Conservation (phyloP, 139 green algal species). For the Desmodesmus armatus region DNA sequence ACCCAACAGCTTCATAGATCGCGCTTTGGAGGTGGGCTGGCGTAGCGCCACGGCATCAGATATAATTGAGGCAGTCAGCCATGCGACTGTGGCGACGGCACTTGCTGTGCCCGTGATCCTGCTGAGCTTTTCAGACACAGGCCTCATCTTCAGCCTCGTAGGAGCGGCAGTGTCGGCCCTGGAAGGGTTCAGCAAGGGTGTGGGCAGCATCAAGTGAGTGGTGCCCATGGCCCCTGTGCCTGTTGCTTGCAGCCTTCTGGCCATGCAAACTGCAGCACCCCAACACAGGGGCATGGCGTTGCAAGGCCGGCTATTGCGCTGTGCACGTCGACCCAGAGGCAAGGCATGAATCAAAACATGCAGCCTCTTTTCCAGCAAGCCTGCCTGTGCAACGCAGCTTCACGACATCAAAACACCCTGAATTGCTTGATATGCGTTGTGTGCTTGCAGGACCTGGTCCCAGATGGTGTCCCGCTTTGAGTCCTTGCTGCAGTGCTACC, state of each 20-base stretch:
- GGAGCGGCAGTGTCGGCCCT: neutral
- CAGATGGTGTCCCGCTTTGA: neutral
- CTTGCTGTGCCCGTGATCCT: neutral
- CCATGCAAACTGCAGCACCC: too few species aligned
- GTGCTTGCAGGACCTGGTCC: slow-evolving; percentile 10
- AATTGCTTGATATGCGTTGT: neutral
- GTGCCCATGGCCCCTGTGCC: too few species aligned
- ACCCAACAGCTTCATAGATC: too few species aligned
- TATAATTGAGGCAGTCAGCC: slow-evolving; percentile 16
- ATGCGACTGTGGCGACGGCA: neutral
- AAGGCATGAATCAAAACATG: too few species aligned
- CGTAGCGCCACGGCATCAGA: too few species aligned
- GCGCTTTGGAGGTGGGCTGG: too few species aligned
- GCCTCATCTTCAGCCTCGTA: slow-evolving; percentile 14
- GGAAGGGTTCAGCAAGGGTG: neutral
- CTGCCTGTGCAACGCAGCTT: too few species aligned
- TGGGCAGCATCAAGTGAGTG: slow-evolving; percentile 23
- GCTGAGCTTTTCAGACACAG: slow-evolving; percentile 33
- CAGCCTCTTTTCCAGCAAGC: too few species aligned
- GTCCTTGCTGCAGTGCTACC: neutral
- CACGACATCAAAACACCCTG: neutral
- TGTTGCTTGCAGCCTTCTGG: too few species aligned
- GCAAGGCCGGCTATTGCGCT: too few species aligned
- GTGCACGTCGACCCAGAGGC: too few species aligned
- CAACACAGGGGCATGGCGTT: too few species aligned